Base-by-base conservation (phyloP, 2,329 filamentous ascomycete species). In the Neopestalotiopsis clavispora region DNA sequence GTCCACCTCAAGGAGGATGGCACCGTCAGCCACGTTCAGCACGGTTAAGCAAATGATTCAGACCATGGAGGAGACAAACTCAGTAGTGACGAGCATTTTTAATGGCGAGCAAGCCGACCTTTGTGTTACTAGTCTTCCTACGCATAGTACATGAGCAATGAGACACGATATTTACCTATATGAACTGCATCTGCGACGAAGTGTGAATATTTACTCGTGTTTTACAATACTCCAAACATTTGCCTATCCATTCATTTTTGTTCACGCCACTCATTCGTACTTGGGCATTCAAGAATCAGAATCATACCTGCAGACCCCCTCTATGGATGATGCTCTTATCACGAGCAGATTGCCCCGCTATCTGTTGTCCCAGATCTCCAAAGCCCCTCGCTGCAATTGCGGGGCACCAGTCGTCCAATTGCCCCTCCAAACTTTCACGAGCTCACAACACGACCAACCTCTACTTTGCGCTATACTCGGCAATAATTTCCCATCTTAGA, bases 1-100 rank as follows among this genome's bases (percentile, higher is more conserved):
- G 83, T 91, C 28, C 84, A 89, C 72, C 75, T 91, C 66, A 84
- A 85, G 69, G 86, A 90, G 38, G 86, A 90, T 68, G 89, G 89
- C 63, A 89, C 85, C 14, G 87, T 91, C 59, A 84, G 85, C 67
- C 86, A 89, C 71, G 88, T 91, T 68, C 76, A 82, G 70, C 86
- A 89, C 73, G 87, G 87, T 28, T 89, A 78, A 79, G 38, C n/a
- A 28, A 42, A 40, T 14, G n/a, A 12, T 9, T 17, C 20, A 65
- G 13, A 23, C 34, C 60, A 28, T n/a, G 13, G 38, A 58, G 52
- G 6, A 40, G 38, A 40, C 14, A 13, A 7, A 42, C n/a, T 63
- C 5, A 40, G 23, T 28, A 64, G 61, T 32, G 45, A 12, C 28
- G n/a, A 14, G 9, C 23, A 34, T 38, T 45, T 40, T 64, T 68